Evolutionary conservation across 2,329 filamentous ascomycete genomes (phyloP), one percentile per base, ranked within the genome.

Genomic region (Scedosporium dehoogii): DNA sequence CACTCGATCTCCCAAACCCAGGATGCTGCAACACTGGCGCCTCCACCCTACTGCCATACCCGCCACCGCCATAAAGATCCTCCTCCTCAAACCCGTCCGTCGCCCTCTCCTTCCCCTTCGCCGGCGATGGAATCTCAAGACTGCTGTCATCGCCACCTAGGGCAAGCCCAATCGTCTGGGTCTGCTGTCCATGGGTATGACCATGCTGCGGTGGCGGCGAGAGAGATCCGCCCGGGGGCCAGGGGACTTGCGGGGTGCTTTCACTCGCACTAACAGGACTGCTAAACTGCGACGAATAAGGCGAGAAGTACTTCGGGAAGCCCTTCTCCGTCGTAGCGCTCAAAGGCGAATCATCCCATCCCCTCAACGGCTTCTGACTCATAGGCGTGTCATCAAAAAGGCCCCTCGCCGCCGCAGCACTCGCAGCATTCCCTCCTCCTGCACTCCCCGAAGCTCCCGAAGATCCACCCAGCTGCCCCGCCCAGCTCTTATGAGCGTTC

Each of bases 241-340:
- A 79, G 16, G 71, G 67, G 66, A 71, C 70, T 41, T 67, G 65
- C 0, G 69, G 67, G 1, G 67, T 69, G 42, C 33, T n/a, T 4
- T 79, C 78, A 0, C 71, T 72, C 0, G 73, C 78, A 61, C 76
- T 81, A 64, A 83, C 75, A 0, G 84, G 84, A 67, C 82, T 85
- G 70, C 76, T 83, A 72, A 79, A 86, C 64, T 84, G 81, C 48
- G 82, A 85, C 21, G 76, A 78, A 68, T 86, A 87, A 0, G 85
- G 84, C 3, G 82, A 85, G 65, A 85, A 79, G 71, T 85, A 84
- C 6, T 58, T 56, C 1, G 75, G 72, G 65, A 75, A 77, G 0
- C 67, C 64, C 64, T 72, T 72, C 56, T 79, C 76, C 1, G 75
- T 75, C 53, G 69, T 70, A 2, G 73, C 75, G 56, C 78, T 81